Base-by-base conservation (phyloP, 768 basidiomycete species). In the Leucosporidium scottii region DNA sequence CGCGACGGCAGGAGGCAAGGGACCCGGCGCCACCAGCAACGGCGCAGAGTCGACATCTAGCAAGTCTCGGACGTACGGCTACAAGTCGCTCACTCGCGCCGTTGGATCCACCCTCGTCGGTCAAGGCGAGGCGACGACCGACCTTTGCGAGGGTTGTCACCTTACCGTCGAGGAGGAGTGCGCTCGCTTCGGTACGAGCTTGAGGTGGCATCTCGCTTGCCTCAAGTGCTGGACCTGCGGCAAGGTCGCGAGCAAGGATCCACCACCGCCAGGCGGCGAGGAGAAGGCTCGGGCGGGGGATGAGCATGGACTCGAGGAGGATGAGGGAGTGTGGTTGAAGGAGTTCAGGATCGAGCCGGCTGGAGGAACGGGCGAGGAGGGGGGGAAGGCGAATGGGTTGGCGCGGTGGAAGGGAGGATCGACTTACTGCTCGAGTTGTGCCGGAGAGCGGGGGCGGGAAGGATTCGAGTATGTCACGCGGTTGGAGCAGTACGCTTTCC, bases 131-230 rank as follows among this genome's bases (percentile, higher is more conserved):
- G 73, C 78, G 62, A 78, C 90, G 10, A 89, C 88, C 23, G 96
- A 99, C 80, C 84, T 93, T 50, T 99, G 96, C 76, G 84, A 91
- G 60, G 87, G 85, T 75, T 99, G 96, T 78, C 83, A 84, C 53
- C 81, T 86, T 69, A 94, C 94, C 0, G 91, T 99, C 28, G 96
- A 99, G 79, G 96, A 99, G 77, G 96, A 98, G 72, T 98, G 96
- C 75, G 89, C 91, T 55, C 84, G 96, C 65, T 80, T 94, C 34
- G 96, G 93, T 44, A 93, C 92, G n/a, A 94, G 93, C 79, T 88
- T 91, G 75, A 84, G 94, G 56, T 98, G 96, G 96, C 96, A 99
- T 79, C 90, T 91, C 2, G 83, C 89, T 39, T 99, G 96, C 77
- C 81, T 99, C n/a, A 85, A 88, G 66, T 99, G 96, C 73, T 80